Base-by-base conservation (phyloP, 148 eudicot genomes). In the Bassia scoparia region DNA sequence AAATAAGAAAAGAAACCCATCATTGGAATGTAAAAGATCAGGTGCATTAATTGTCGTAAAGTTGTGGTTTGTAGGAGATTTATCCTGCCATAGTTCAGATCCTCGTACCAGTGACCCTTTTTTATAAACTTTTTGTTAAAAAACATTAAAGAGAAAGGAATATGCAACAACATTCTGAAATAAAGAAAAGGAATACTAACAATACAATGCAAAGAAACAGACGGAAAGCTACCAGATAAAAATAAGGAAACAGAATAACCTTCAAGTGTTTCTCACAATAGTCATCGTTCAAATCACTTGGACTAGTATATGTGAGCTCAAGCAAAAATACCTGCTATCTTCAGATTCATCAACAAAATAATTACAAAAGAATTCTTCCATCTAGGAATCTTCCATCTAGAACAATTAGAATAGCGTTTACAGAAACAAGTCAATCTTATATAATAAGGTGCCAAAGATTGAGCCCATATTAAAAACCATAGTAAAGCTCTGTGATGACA, bases 221-320 rank as follows among this genome's bases (percentile, higher is more conserved):
- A 48, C 35, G 35, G 77, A 69, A 58, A 54, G 38, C 84, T 87
- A 95, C 99, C 86, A 96, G 84, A 80, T 95, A 96, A 76, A 95
- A 77, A 79, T 89, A 89, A 3, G 99, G 96, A 79, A 92, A 85
- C 30, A 95, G 86, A 61, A 92, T 87, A 74, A 95, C 89, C 86
- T 95, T 90, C 83, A 95, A 78, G 91, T 95, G 86, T 90, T 95
- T 86, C 86, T 87, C 83, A 91, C 99, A n/a, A 69, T 95, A 95
- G 38, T 90, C 88, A 74, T 95, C 97, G 70, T 92, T 92, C n/a
- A n/a, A n/a, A n/a, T 92, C 73, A 95, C 96, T 90, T 95, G 97
- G 83, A 92, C 81, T 95, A 95, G 72, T 95, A 95, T 79, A n/a
- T 91, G 94, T 12, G 96, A 92, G 73, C n/a, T 92, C 93, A n/a